Evolutionary conservation across 495 filamentous ascomycete genomes (phyloP).

Genomic region (Penicillium argentinense): DNA sequence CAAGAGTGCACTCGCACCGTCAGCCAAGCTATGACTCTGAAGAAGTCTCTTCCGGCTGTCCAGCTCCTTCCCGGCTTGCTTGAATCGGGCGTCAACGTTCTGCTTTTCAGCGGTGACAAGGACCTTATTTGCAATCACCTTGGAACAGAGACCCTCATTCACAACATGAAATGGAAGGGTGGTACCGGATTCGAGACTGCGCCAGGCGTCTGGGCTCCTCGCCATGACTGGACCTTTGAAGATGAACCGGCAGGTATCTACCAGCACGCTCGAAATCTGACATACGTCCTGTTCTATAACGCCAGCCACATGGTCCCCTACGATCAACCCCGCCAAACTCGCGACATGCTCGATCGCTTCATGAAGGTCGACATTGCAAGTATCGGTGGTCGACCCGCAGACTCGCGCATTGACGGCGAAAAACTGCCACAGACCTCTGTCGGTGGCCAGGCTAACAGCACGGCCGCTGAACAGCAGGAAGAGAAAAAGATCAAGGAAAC

Average conservation of each 20-base stretch:
- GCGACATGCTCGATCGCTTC: slow-evolving; percentile 97
- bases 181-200: slow-evolving; percentile 87
- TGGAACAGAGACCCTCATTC: slow-evolving; percentile 88
- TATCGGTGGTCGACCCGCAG: slow-evolving; percentile 82
- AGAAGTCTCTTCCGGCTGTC: slow-evolving; percentile 69
- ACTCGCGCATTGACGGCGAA: slow-evolving; percentile 87
- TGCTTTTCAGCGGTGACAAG: slow-evolving; percentile 90
- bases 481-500: slow-evolving; percentile 77
- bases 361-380: slow-evolving; percentile 89
- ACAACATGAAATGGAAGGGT: slow-evolving; percentile 88
- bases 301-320: slow-evolving; percentile 97
- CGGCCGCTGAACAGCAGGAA: slow-evolving; percentile 68
- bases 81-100: slow-evolving; percentile 64
- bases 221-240: slow-evolving; percentile 93
- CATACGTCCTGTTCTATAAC: slow-evolving; percentile 95
- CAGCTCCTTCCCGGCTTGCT: slow-evolving; percentile 75
- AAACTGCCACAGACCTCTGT: slow-evolving; percentile 81
- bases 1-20: slow-evolving; percentile 86
- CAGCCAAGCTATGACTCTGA: slow-evolving; percentile 61
- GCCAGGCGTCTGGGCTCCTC: slow-evolving; percentile 87
- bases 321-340: slow-evolving; percentile 79
- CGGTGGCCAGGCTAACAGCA: slow-evolving; percentile 82
- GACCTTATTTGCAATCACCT: slow-evolving; percentile 98
- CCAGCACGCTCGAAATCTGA: slow-evolving; percentile 91
- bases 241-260: slow-evolving; percentile 87